A percentile compares a stretch with the other conserved stretches of the same genome.
Conservation (phyloP, 768 basidiomycete genomes). For the Tricholoma hemisulphureum region DNA sequence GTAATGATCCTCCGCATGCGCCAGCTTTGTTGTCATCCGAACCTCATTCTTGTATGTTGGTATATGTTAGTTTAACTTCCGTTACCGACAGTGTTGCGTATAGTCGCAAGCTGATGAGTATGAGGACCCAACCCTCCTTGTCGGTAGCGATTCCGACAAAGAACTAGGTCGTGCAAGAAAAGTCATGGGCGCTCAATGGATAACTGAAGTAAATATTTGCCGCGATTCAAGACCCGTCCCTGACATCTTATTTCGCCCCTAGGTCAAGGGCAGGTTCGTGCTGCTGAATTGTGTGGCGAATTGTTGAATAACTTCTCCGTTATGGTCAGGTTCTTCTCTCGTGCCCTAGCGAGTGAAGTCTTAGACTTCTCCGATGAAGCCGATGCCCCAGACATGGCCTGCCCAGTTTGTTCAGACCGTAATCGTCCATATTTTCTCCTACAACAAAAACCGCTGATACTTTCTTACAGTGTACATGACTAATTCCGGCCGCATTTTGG, state of each 20-base stretch:
- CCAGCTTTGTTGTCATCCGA: conserved; percentile 72
- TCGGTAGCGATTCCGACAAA: conserved; percentile 48
- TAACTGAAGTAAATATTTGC: conserved; percentile 30
- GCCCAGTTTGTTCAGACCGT: conserved; percentile 71
- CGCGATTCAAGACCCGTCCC: not conserved
- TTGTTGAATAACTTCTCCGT: not conserved
- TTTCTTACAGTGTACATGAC: conserved; percentile 40
- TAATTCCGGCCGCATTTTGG: conserved; percentile 57
- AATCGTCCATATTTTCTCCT: not conserved
- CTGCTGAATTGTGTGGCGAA: not conserved
- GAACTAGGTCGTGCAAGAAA: conserved; percentile 60
- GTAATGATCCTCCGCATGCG: conserved; percentile 75
- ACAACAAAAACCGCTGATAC: not conserved
- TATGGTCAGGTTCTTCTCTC: conserved; percentile 41
- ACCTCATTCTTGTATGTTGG: conserved; percentile 58
- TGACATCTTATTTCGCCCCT: not conserved
- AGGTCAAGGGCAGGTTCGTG: conserved; percentile 38
- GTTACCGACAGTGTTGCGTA: not conserved
- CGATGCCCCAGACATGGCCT: conserved; percentile 45
- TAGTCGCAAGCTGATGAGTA: conserved; percentile 44
- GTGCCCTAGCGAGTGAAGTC: conserved; percentile 43
- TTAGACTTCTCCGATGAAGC: conserved; percentile 47
- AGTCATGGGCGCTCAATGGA: conserved; percentile 42
- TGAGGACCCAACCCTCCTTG: conserved; percentile 50
- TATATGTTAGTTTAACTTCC: not conserved